Conservation (phyloP, 2,329 filamentous ascomycete genomes). For the Tolypocladium sp. region DNA sequence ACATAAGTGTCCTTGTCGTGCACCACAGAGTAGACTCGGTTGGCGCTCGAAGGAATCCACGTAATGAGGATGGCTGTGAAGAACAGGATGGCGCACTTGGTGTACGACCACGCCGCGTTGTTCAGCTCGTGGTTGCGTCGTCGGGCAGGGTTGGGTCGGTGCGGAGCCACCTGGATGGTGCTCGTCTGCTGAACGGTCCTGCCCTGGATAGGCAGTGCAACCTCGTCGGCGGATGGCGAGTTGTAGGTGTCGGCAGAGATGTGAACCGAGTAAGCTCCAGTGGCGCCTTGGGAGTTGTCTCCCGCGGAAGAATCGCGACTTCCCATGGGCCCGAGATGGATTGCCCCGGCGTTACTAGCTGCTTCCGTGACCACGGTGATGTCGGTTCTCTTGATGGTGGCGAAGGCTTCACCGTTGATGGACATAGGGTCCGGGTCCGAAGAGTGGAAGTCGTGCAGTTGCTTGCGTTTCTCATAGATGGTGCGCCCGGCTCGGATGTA, state of each 20-base stretch:
- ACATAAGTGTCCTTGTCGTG: conserved; percentile 43
- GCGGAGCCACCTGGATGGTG: conserved; percentile 7
- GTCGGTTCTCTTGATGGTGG: conserved; percentile 49
- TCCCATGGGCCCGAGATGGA: conserved; percentile 15
- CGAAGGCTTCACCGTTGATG: conserved; percentile 34
- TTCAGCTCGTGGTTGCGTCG: conserved; percentile 42
- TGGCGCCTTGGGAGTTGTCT: conserved; percentile 6
- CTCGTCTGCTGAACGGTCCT: conserved; percentile 9
- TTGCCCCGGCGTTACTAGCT: conserved; percentile 7
- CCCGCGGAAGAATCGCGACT: conserved; percentile 7
- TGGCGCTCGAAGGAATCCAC: conserved; percentile 70
- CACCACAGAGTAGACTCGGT: conserved; percentile 63
- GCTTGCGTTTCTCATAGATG: conserved; percentile 58
- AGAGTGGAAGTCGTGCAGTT: conserved; percentile 46
- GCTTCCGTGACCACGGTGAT: conserved; percentile 52
- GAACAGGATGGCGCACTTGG: conserved; percentile 62
- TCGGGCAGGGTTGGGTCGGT: conserved; percentile 18
- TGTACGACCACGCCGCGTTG: conserved; percentile 59
- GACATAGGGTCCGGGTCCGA: conserved; percentile 31
- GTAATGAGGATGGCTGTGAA: conserved; percentile 63
- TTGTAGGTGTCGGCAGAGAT: conserved; percentile 29
- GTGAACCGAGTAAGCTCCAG: conserved; percentile 38
- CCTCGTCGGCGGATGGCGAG: conserved; percentile 9
- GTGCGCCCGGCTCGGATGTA: conserved; percentile 57
- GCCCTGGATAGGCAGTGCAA: conserved; percentile 17